These are phyloP conservation scores for Lepidium sativum DNA, from an alignment of 345 rosid species.

Conservation along the genomic window DNA sequence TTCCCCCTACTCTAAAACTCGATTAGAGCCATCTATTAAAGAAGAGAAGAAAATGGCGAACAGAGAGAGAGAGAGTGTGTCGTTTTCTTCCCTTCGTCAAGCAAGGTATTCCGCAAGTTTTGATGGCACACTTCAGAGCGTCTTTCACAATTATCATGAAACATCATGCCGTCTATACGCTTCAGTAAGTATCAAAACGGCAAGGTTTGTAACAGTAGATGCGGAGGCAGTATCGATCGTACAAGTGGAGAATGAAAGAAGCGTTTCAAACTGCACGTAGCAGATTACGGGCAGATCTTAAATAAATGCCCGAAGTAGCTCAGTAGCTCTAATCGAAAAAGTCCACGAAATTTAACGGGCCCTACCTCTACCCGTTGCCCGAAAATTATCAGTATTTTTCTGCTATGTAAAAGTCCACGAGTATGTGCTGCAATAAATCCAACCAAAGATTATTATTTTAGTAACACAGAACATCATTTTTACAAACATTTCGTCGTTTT, in stretches of 20 bases:
- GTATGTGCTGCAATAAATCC: no score
- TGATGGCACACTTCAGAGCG: not conserved
- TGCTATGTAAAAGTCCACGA: not conserved
- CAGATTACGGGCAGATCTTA: constrained; percentile 19
- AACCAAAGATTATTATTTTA: no score
- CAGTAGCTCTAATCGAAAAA: not conserved
- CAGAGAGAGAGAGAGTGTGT: constrained; percentile 2
- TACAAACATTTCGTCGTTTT: not conserved
- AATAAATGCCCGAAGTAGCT: constrained; percentile 4
- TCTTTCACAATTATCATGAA: not conserved
- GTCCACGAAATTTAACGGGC: constrained; percentile 9
- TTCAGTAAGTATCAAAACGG: not conserved
- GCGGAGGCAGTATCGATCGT: constrained; percentile 16
- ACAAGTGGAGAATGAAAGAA: constrained; percentile 18
- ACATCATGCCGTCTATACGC: not conserved
- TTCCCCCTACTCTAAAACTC: not conserved
- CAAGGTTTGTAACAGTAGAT: not conserved
- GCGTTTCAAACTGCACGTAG: constrained; percentile 21
- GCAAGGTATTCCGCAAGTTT: constrained; percentile 9
- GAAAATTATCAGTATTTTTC: not conserved
- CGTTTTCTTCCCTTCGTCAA: constrained; percentile 15
- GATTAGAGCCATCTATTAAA: not conserved
- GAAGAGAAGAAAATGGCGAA: constrained; percentile 3
- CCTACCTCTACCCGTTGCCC: constrained; percentile 20
- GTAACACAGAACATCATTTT: no score